Base-by-base conservation (phyloP, 1,139 yeast genomes). In the Pneumocystis jirovecii region DNA sequence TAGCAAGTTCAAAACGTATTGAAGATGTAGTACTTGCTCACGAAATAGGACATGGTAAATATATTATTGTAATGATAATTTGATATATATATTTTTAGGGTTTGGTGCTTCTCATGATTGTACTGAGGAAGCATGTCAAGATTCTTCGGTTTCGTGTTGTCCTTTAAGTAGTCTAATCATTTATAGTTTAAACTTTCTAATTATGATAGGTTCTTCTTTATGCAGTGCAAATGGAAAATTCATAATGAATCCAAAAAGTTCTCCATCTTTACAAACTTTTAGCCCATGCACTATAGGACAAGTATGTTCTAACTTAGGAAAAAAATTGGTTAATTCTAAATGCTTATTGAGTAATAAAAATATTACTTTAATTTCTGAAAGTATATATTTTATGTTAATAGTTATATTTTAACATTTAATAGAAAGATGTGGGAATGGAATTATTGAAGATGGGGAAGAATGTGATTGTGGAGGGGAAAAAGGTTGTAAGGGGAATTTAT, bases 51-150 rank as follows among this genome's bases (percentile, higher is more conserved):
- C 80, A 77, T 67, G 72, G 57, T 50, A 50, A 19, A 29, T 50
- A 50, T 12, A 50, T 21, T 50, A 50, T 50, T 45, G 15, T 50
- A 50, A 6, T 50, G 17, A 50, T 50, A 50, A n/a, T 25, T 4
- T 40, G 7, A 40, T 40, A 40, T 37, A 44, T 44, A 19, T 44
- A 25, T 50, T 25, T 25, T 25, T 50, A 50, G 57, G 75, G 4
- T 77, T 77, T 68, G 80, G 80, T n/a, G 80, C 80, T 2, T 77
- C 75, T 25, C 80, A 77, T 68, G 80, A 77, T 66, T 77, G 80
- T 67, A 74, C 76, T 4, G 63, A 70, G 7, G 71, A 70, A 19
- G 74, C 79, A 1, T 77, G 79, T 65, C 60, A 70, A 17, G 74
- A 74, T 40, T 66, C 69, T 8, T 66, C 74, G 10, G n/a, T 17